Base-by-base conservation (phyloP, 345 rosid species). In the Melaleuca quinquenervia region DNA sequence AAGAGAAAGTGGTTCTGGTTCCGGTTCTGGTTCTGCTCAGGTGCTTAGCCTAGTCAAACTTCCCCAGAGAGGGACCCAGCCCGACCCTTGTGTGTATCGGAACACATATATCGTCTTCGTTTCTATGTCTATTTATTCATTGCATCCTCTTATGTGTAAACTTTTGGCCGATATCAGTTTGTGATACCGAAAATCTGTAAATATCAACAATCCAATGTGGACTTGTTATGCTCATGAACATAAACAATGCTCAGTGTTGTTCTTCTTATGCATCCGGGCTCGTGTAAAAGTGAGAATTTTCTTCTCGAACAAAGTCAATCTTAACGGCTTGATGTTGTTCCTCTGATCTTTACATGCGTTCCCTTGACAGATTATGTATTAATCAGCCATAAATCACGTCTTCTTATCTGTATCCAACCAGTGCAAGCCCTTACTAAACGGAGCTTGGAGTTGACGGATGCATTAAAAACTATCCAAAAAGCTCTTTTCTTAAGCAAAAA, bases 1-100 rank as follows among this genome's bases (percentile, higher is more conserved):
- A 88, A 58, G 86, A 86, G 84, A 85, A 90, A 85, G 89, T 85
- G 93, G 48, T 76, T 89, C 48, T 88, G 93, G 91, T 86, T 83
- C 64, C 85, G 85, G 84, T n/a, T 75, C 6, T 87, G 80, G 56
- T 52, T 82, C 54, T 91, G 90, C 89, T 85, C 26, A 11, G 82
- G 85, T n/a, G 64, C n/a, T 32, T 88, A 83, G 84, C 89, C 88
- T 27, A 24, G 15, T 52, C 10, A 22, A 32, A 44, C 49, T 44
- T 22, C 85, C 85, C 16, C 44, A 36, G 55, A 54, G 85, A 83
- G 54, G 62, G 62, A 32, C 84, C 80, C 36, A 44, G 80, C 80
- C 80, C 20, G 80, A 70, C 80, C 48, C 14, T 11, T 36, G 26
- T 5, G 26, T 18, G 20, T 20, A 20, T 18, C 48, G 7, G 78